Percentiles rank a stretch among this genome's conserved stretches.
Evolutionary conservation across 2,329 filamentous ascomycete genomes (phyloP).

Genomic region (Fusarium sp.): DNA sequence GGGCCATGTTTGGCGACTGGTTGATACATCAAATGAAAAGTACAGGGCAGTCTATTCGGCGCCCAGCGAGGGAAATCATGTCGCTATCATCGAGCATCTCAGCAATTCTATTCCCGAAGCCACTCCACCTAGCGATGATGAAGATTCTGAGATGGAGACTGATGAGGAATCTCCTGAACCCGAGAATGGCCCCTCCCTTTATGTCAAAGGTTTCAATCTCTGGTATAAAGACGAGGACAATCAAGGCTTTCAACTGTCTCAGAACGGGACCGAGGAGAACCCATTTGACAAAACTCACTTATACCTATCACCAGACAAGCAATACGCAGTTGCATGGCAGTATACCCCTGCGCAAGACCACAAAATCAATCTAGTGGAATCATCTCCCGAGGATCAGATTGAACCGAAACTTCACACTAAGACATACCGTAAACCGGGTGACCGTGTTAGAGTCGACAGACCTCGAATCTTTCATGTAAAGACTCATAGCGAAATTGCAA

Average conservation of each 20-base stretch:
- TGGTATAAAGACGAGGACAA: slow-evolving; percentile 14
- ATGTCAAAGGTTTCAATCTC: slow-evolving; percentile 18
- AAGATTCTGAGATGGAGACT: neutral
- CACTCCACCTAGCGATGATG: neutral
- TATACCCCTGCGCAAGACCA: slow-evolving; percentile 34
- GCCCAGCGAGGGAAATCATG: slow-evolving; percentile 18
- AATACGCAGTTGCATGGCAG: slow-evolving; percentile 39
- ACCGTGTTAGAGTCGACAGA: slow-evolving; percentile 36
- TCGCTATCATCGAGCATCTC: slow-evolving; percentile 23
- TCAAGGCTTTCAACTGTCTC: slow-evolving; percentile 26
- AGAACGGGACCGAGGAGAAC: slow-evolving; percentile 27
- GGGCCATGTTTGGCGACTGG: slow-evolving; percentile 39
- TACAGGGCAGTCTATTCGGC: slow-evolving; percentile 24
- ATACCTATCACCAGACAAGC: slow-evolving; percentile 26
- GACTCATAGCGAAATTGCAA: slow-evolving; percentile 30
- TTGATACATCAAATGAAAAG: slow-evolving; percentile 16
- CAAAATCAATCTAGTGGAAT: slow-evolving; percentile 38
- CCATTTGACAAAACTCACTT: slow-evolving; percentile 33
- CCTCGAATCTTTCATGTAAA: slow-evolving; percentile 43
- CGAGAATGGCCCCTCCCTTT: neutral
- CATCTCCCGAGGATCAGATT: slow-evolving; percentile 43
- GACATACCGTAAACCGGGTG: slow-evolving; percentile 45
- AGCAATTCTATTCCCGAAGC: neutral
- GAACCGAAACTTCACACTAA: slow-evolving; percentile 40
- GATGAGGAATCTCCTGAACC: neutral